phyloP scores from a whole-genome alignment of 208 protist species.

The Polymyxa betae region DNA sequence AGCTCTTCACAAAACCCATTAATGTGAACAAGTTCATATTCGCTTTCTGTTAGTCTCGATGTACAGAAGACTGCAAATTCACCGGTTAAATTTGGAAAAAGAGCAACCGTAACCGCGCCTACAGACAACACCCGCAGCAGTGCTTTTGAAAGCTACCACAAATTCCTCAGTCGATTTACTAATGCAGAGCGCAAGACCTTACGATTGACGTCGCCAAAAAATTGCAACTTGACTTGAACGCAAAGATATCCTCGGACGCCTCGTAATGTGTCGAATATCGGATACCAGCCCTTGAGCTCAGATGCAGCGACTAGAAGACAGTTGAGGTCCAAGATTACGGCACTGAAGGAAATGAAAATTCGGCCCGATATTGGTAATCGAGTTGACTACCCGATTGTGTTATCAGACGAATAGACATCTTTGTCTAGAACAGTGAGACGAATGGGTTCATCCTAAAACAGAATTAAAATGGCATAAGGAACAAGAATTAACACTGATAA shows the following conservation, averaged over 20 bases:
- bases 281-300: constrained; percentile 84
- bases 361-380: neutral
- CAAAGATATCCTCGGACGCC: constrained; percentile 68
- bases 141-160: constrained; percentile 31
- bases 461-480: neutral
- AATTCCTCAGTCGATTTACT: neutral
- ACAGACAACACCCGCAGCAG: constrained; percentile 5
- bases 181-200: neutral
- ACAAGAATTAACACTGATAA: too few species aligned
- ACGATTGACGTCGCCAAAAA: constrained; percentile 65
- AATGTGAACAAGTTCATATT: constrained; percentile 23
- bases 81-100: neutral
- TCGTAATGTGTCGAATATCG: constrained; percentile 79
- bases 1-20: constrained; percentile 76
- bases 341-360: constrained; percentile 63
- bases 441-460: constrained; percentile 29
- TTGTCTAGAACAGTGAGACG: constrained; percentile 77
- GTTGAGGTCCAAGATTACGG: constrained; percentile 87
- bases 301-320: constrained; percentile 79
- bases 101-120: neutral
- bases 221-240: constrained; percentile 71
- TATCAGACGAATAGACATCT: constrained; percentile 89
- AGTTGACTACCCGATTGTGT: constrained; percentile 79
- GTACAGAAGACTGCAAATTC: neutral
- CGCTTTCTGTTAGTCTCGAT: neutral